phyloP scores from a whole-genome alignment of 2,329 filamentous ascomycete species.

The Meredithiella fracta region DNA sequence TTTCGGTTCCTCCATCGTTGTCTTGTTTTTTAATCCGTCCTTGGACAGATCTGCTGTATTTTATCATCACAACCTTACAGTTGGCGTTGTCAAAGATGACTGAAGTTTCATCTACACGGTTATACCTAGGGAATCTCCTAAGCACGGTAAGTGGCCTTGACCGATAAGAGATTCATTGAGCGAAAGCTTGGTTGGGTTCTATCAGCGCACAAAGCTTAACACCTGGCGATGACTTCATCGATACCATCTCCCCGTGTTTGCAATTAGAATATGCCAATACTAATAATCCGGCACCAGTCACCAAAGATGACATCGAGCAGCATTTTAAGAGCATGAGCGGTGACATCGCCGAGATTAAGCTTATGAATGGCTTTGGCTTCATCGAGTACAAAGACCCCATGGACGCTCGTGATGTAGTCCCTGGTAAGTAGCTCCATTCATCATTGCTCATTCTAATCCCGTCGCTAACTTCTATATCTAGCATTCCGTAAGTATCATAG shows the following conservation, averaged over 20 bases:
- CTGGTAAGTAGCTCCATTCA: conserved; percentile 46
- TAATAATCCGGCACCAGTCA: conserved; percentile 40
- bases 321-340: conserved; percentile 96
- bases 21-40: conserved; percentile 13
- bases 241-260: not conserved
- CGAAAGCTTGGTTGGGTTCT: not conserved
- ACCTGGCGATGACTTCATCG: conserved; percentile 10
- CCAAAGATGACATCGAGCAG: conserved; percentile 88
- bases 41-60: conserved; percentile 14
- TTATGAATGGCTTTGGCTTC: conserved; percentile 99
- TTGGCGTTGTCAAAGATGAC: conserved; percentile 39
- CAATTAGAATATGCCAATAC: not conserved
- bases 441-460: not conserved
- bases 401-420: conserved; percentile 96
- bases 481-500: conserved; percentile 41
- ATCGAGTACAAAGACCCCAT: conserved; percentile 98
- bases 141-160: conserved; percentile 53
- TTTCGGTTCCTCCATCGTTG: not conserved
- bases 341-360: conserved; percentile 96
- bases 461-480: conserved; percentile 18
- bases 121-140: conserved; percentile 95
- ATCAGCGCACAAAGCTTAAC: not conserved
- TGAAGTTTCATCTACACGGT: conserved; percentile 84
- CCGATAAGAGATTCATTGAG: not conserved
- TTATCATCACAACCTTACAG: conserved; percentile 7